phyloP scores from a whole-genome alignment of 1,139 yeast genomes.

The Yamadazyma oceani region DNA sequence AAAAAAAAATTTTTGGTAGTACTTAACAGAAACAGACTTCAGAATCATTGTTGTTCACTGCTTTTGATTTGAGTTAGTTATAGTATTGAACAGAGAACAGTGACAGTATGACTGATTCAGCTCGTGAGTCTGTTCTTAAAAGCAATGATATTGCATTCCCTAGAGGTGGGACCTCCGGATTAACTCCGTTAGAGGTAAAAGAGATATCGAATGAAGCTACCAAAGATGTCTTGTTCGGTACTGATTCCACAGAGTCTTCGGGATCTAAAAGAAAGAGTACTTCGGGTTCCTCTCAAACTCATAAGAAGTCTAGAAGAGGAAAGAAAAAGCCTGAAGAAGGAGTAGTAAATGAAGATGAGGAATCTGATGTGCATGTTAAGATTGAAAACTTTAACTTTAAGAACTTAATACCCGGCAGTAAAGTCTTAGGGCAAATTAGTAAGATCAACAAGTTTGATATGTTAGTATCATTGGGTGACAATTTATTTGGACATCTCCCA shows the following conservation, averaged over 20 bases:
- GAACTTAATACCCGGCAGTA: conserved; percentile 66
- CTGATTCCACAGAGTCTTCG: conserved; percentile 24
- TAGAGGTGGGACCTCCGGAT: conserved; percentile 87
- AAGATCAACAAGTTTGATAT: conserved; percentile 63
- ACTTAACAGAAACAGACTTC: background rate
- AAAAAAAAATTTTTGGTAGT: conserved; percentile 6
- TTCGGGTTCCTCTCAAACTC: conserved; percentile 24
- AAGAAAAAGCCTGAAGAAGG: conserved; percentile 25
- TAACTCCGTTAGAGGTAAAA: conserved; percentile 87
- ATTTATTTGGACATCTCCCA: conserved; percentile 76
- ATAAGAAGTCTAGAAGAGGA: conserved; percentile 36
- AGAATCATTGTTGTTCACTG: too few species aligned
- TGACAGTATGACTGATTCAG: conserved; percentile 9
- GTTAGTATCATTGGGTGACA: conserved; percentile 76
- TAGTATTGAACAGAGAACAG: too few species aligned
- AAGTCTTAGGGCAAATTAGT: conserved; percentile 73
- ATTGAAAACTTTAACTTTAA: conserved; percentile 65
- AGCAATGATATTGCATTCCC: conserved; percentile 79
- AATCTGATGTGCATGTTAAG: conserved; percentile 27
- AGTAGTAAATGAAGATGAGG: conserved; percentile 22
- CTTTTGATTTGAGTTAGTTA: too few species aligned
- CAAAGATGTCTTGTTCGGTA: conserved; percentile 67
- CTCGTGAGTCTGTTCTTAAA: conserved; percentile 21
- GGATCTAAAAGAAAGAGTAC: conserved; percentile 29
- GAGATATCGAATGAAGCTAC: conserved; percentile 93